A percentile compares a stretch with the other conserved stretches of the same genome.
phyloP scores from a whole-genome alignment of 768 basidiomycete genomes.

The Mrakia frigida region DNA sequence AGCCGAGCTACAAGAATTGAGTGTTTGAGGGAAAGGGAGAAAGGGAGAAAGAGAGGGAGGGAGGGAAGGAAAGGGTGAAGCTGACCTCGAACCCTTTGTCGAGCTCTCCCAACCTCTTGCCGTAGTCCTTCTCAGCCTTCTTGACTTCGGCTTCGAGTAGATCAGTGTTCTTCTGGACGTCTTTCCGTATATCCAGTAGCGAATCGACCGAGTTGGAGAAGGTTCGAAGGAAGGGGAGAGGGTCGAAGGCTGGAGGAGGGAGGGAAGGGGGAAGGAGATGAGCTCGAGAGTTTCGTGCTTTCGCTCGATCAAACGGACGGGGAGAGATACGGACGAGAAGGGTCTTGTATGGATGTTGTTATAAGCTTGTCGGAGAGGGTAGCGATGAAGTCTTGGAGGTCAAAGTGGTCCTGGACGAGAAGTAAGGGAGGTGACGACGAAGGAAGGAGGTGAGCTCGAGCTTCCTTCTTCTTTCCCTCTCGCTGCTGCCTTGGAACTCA shows the following conservation, averaged over 20 bases:
- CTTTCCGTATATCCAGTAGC: constrained; percentile 76
- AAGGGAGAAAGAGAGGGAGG: not conserved
- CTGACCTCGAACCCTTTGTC: constrained; percentile 88
- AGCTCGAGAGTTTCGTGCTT: not conserved
- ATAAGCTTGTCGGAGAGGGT: constrained; percentile 83
- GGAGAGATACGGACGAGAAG: constrained; percentile 62
- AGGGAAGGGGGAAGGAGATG: constrained; percentile 34
- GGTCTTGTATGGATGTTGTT: constrained; percentile 69
- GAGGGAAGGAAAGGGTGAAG: not conserved
- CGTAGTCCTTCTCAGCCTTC: constrained; percentile 85
- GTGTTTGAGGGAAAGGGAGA: not conserved
- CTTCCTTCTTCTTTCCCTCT: not conserved
- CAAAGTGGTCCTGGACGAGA: constrained; percentile 68
- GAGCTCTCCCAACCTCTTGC: constrained; percentile 85
- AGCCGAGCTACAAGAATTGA: not conserved
- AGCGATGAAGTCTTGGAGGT: constrained; percentile 82
- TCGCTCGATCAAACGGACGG: not conserved
- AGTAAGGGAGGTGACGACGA: not conserved
- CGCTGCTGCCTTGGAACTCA: not conserved
- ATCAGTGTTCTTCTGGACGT: constrained; percentile 84
- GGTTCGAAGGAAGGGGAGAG: constrained; percentile 83
- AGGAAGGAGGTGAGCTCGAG: not conserved
- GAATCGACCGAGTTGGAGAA: constrained; percentile 88
- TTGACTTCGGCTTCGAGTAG: constrained; percentile 87
- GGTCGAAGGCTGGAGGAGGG: constrained; percentile 68